Percentiles rank a stretch among this genome's conserved stretches.
These are phyloP conservation scores for Ceratorhiza oryzae-sativae DNA, from an alignment of 1,284 basidiomycete species.

Conservation along the genomic window DNA sequence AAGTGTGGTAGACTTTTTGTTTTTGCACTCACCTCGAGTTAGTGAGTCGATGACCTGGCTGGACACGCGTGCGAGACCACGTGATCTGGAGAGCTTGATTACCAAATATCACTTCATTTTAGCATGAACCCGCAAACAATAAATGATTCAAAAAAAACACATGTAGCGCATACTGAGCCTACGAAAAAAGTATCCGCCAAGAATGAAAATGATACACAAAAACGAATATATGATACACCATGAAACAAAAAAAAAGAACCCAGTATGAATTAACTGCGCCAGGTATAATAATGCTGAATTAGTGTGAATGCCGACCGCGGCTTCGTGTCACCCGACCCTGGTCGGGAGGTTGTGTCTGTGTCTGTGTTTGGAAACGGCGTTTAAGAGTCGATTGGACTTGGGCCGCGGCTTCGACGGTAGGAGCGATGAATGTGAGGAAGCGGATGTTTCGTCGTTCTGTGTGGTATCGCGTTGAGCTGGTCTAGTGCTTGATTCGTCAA, in stretches of 20 bases:
- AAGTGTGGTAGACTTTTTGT: slow-evolving; percentile 22
- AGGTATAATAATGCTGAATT: neutral
- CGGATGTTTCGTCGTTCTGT: neutral
- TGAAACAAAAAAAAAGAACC: neutral
- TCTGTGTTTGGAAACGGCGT: neutral
- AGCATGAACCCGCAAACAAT: too few species aligned
- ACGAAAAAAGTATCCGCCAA: neutral
- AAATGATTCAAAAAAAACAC: too few species aligned
- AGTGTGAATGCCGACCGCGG: neutral
- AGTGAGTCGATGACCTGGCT: slow-evolving; percentile 33
- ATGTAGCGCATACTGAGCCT: too few species aligned
- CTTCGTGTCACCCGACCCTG: neutral
- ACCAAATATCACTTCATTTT: neutral
- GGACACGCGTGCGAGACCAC: slow-evolving; percentile 12
- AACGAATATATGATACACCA: neutral
- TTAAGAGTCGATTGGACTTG: neutral
- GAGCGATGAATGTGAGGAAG: neutral
- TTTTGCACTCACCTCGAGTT: slow-evolving; percentile 18
- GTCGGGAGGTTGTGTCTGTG: neutral
- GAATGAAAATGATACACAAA: slow-evolving; percentile 9
- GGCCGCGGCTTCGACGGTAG: neutral
- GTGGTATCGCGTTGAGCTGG: neutral
- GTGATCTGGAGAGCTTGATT: neutral
- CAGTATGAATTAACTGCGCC: neutral
- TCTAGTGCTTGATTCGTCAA: too few species aligned